Conservation (phyloP, 176 grass and related monocot species). For the sorghum (Sorghum bicolor) region DNA sequence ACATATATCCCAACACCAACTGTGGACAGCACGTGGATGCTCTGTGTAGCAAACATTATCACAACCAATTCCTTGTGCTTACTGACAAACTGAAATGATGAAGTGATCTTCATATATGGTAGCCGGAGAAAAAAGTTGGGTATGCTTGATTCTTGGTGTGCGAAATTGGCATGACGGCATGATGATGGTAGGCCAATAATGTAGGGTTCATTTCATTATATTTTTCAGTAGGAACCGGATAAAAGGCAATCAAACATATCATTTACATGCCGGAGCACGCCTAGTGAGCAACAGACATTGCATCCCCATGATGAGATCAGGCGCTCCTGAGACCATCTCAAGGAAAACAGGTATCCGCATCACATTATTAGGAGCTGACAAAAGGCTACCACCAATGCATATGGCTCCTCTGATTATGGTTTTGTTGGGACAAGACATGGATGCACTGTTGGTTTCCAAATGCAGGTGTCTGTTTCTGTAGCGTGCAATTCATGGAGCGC, state of each 20-base stretch:
- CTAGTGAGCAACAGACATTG: background rate
- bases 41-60: background rate
- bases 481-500: too few relatives aligned
- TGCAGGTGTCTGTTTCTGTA: background rate
- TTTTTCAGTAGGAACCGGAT: background rate
- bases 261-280: conserved; percentile 6
- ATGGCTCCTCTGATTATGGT: too few relatives aligned
- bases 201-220: conserved; percentile 17
- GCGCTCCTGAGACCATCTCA: background rate
- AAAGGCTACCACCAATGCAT: too few relatives aligned
- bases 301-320: conserved; percentile 1
- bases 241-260: conserved; percentile 12
- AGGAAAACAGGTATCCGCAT: background rate
- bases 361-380: background rate
- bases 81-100: conserved; percentile 21
- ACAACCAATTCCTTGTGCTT: background rate
- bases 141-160: background rate
- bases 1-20: too few relatives aligned
- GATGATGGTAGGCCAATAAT: conserved; percentile 7
- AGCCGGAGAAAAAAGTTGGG: background rate
- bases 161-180: background rate
- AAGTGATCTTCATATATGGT: background rate
- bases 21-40: background rate
- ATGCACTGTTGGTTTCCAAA: background rate
- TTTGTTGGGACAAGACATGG: too few relatives aligned